Conservation (phyloP, 129 eudicot species). For the Flaveria bidentis region DNA sequence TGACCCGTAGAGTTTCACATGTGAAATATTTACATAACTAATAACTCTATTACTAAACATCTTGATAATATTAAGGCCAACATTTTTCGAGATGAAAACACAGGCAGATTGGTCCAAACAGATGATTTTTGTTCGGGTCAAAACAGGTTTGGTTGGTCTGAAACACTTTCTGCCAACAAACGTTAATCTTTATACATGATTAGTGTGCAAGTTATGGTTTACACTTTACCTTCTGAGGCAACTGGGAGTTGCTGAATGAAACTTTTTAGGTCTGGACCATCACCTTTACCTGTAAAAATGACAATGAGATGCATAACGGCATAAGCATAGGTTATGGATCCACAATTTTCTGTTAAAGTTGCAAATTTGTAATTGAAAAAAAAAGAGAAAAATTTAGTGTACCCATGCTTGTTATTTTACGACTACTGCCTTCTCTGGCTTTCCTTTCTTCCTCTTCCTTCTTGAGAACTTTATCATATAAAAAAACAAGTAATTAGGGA, state of each 20-base stretch:
- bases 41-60: too few relatives aligned
- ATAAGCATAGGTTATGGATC: neutral
- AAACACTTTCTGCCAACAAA: neutral
- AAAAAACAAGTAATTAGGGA: conserved; percentile 16
- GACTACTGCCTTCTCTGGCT: conserved; percentile 55
- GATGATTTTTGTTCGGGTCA: neutral
- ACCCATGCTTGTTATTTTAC: conserved; percentile 54
- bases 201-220: neutral
- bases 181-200: conserved; percentile 7
- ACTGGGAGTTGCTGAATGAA: conserved; percentile 73
- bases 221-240: conserved; percentile 62
- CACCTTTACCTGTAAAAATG: conserved; percentile 61
- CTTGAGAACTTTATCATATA: conserved; percentile 63
- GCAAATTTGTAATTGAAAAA: neutral
- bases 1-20: too few relatives aligned
- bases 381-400: conserved; percentile 19
- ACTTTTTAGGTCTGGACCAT: conserved; percentile 80
- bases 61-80: too few relatives aligned
- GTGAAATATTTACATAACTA: too few relatives aligned
- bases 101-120: neutral
- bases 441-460: conserved; percentile 92
- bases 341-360: neutral
- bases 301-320: neutral
- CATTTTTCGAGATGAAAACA: neutral
- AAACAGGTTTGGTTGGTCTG: neutral